Evolutionary conservation across 78 protist genomes (phyloP).

Genomic region (Dictyostelium firmibasis): DNA sequence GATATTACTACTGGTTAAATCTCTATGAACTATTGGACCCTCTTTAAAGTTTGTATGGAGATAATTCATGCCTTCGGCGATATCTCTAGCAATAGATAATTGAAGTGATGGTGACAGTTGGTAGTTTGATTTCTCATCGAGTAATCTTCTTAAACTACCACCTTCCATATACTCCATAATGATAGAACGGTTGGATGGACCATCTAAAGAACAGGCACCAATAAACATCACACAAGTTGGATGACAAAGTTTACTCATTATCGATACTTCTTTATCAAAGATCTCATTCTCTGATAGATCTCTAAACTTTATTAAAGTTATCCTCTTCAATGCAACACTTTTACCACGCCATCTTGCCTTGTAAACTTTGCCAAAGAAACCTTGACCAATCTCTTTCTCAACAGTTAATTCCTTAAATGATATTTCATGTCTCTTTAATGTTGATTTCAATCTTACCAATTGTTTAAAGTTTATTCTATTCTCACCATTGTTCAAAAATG

Average conservation of each 20-base stretch:
- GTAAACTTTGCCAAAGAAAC: slow-evolving; percentile 75
- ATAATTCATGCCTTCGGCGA: slow-evolving; percentile 63
- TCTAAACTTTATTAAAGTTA: slow-evolving; percentile 25
- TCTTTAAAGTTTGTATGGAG: slow-evolving; percentile 54
- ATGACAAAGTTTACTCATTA: slow-evolving; percentile 63
- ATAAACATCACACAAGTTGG: slow-evolving; percentile 73
- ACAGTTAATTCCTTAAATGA: slow-evolving; percentile 19
- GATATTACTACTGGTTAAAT: slow-evolving; percentile 40
- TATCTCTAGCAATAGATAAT: slow-evolving; percentile 47
- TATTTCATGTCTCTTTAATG: slow-evolving; percentile 37
- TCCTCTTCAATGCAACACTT: slow-evolving; percentile 68
- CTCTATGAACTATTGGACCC: slow-evolving; percentile 60
- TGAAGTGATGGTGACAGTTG: neutral
- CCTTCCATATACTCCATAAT: slow-evolving; percentile 77
- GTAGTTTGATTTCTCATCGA: slow-evolving; percentile 14
- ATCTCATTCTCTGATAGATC: slow-evolving; percentile 56
- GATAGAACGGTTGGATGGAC: slow-evolving; percentile 4
- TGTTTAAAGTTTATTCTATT: slow-evolving; percentile 28
- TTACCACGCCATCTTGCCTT: slow-evolving; percentile 56
- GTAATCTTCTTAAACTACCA: slow-evolving; percentile 5
- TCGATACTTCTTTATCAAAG: slow-evolving; percentile 35
- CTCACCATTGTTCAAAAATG: neutral
- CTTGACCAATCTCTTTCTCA: slow-evolving; percentile 64
- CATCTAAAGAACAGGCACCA: slow-evolving; percentile 40
- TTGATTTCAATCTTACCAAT: slow-evolving; percentile 38